Base-by-base conservation (phyloP, 805 yeast species). In the Naumovozyma baii region DNA sequence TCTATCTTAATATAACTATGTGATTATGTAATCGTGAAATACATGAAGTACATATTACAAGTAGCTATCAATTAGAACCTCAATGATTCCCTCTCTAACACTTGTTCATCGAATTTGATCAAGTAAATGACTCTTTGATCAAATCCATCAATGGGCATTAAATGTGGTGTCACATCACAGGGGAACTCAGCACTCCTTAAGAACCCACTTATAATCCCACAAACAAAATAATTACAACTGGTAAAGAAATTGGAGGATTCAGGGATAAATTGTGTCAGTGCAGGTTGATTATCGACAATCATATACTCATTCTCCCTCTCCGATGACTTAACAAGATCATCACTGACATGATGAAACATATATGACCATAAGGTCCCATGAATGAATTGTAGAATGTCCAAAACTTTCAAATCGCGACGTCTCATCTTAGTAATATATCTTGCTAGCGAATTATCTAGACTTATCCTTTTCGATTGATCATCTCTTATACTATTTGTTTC, bases 191-290 rank as follows among this genome's bases (percentile, higher is more conserved):
- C 69, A 5, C 78, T 68, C 47, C 80, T 83, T 44, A 86, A 66
- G 2, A 85, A 79, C 1, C 94, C 94, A 55, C 84, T 90, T 19
- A 86, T 70, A n/a, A 86, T 71, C 1, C 96, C 96, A 9, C 94
- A 94, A 1, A 80, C 73, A 53, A 82, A 83, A 3, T 90, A 85
- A 14, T 83, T 80, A 57, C 94, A 83, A n/a, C 83, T 78, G 53
- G 77, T 74, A 44, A 82, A 88, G 13, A 26, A 37, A 13, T 26
- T 18, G 28, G 26, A 34, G 29, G 22, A 36, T 45, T 73, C 73
- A 1, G 92, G 87, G 9, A 85, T 75, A 53, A 71, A 86, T 50
- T 73, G 74, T 16, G 84, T 69, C 22, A 85, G 63, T 36, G 78
- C 49, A 2, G 95, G 95, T 16, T 68, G 60, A 50, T 79, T 76